Evolutionary conservation across 2,329 filamentous ascomycete species (phyloP), one percentile per base, ranked within the genome.

Genomic region (Xylaria sp.): DNA sequence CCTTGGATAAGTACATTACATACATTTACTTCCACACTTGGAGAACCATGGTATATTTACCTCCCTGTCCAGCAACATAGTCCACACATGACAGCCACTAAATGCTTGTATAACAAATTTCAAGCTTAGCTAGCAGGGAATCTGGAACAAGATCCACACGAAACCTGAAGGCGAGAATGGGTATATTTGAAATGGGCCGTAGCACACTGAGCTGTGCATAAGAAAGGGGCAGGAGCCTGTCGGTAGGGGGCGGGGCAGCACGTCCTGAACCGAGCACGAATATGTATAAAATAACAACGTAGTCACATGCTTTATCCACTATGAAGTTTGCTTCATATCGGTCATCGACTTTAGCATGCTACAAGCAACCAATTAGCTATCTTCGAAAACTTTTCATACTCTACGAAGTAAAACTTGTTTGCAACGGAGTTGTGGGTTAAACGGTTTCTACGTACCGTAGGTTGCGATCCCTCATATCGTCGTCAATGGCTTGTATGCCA

Each of bases 381-480:
- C 63, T 60, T 57, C 48, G 1, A 6, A 33, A 55, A 49, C 51
- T 54, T n/a, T 62, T 9, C 23, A 13, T 15, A 33, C 3, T 7
- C 18, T 23, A 36, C 20, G 12, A 20, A 33, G 41, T 13, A n/a
- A 46, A 43, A 12, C 3, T 25, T 49, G 13, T 46, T 36, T 33
- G 57, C 41, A 15, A 58, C 28, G 36, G 39, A 43, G 10, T 18
- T 57, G 36, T n/a, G 43, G 28, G 39, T 3, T 49, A 33, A 10
- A 61, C 18, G 43, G 63, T 23, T 63, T n/a, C 36, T 62, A 72
- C 73, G 58, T 79, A 80, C 77, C 79, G 83, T 74, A 86, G 79
- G 76, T 88, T 88, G 62, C 85, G 84, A 69, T 86, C 83, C 77
- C 83, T 83, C 83, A 88, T 86, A 74, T 88, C 86, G 68, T 85